Evolutionary conservation across 2,329 filamentous ascomycete species (phyloP).

Genomic region (Exophiala mesophila): DNA sequence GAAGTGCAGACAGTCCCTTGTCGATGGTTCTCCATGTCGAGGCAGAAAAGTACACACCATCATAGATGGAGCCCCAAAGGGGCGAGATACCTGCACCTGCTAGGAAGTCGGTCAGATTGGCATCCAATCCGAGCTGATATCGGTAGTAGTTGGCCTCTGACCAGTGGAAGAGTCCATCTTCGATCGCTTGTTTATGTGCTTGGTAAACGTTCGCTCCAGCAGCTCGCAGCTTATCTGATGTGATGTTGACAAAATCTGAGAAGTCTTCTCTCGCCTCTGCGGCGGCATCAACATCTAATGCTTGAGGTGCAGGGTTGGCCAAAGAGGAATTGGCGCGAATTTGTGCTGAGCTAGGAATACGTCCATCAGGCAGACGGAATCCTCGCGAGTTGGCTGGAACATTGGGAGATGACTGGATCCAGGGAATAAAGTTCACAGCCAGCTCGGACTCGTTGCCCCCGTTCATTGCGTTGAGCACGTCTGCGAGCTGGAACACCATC

Average conservation of each 20-base stretch:
- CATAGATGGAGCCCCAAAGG: constrained; percentile 50
- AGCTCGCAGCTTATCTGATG: constrained; percentile 35
- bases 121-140: constrained; percentile 30
- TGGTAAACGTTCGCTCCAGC: constrained; percentile 33
- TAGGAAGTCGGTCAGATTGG: constrained; percentile 54
- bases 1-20: constrained; percentile 55
- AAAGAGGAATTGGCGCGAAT: constrained; percentile 44
- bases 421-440: constrained; percentile 40
- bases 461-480: constrained; percentile 40
- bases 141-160: constrained; percentile 60
- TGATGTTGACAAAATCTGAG: constrained; percentile 10
- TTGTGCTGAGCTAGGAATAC: constrained; percentile 50
- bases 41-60: constrained; percentile 56
- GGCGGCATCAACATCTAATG: constrained; percentile 8
- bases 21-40: constrained; percentile 62
- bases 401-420: constrained; percentile 45
- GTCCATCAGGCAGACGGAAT: constrained; percentile 47
- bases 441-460: constrained; percentile 30
- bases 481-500: constrained; percentile 41
- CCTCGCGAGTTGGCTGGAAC: constrained; percentile 48
- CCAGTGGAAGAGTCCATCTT: constrained; percentile 57
- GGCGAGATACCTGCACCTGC: constrained; percentile 38
- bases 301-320: constrained; percentile 9
- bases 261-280: constrained; percentile 3
- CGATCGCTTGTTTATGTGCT: constrained; percentile 51